Evolutionary conservation across 176 grass and related monocot genomes (phyloP), one percentile per base, ranked within the genome.

Genomic region (Oryza meridionalis): DNA sequence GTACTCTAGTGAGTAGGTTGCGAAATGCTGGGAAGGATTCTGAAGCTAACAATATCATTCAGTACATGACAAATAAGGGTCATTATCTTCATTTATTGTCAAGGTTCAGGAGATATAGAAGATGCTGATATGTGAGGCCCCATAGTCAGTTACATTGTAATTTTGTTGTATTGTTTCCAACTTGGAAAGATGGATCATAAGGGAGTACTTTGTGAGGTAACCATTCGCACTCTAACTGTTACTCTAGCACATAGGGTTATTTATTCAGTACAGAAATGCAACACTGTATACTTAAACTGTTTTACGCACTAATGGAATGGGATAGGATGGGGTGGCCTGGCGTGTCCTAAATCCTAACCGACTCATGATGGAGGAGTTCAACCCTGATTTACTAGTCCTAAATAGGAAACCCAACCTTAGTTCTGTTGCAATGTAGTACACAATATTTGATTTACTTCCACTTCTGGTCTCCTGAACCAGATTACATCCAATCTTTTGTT

Each of bases 81-180:
- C 96, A 98, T 42, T 98, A 95, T 90, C 89, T 98, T 88, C 93
- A 98, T 93, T 77, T 98, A 74, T 76, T 84, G 59, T 90, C 93
- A 14, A 93, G 91, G 69, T 98, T 98, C 72, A 89, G 88, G 76
- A 87, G 89, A 75, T 98, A 95, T 75, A 87, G 70, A 84, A 98
- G 91, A 90, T 91, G 86, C 47, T 96, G 86, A 91, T 40, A 55
- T 84, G 88, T 73, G 45, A 80, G 73, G 16, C 25, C 67, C 72
- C 69, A 45, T 80, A 40, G 21, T 59, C 77, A 50, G 65, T 73
- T 85, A 43, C 53, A 77, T 51, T 75, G 49, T 84, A 81, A 11
- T 27, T 88, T 55, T 49, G 69, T 62, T 82, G 42, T 58, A n/a
- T 72, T 72, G 76, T 82, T 86, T 81, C 68, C 43, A 37, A 53